Evolutionary conservation across 345 rosid genomes (phyloP).

Genomic region (Eucalyptus sp.): DNA sequence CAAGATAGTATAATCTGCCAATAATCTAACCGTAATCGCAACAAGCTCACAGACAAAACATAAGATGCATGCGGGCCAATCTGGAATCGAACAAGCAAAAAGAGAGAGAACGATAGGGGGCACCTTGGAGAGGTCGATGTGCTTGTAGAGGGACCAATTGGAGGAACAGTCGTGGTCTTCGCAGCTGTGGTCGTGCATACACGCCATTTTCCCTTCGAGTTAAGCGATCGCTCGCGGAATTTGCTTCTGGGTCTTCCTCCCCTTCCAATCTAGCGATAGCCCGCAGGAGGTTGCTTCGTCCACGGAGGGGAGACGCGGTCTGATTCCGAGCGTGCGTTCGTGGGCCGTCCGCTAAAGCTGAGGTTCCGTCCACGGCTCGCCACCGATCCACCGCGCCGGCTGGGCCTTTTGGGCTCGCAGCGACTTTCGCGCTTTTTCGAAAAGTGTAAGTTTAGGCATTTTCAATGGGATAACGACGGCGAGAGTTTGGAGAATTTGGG

Average conservation of each 20-base stretch:
- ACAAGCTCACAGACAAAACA: not conserved
- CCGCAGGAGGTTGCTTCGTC: not conserved
- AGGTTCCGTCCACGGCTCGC: not conserved
- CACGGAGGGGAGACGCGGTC: not conserved
- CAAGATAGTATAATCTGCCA: not conserved
- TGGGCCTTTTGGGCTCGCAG: not conserved
- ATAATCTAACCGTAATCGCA: not conserved
- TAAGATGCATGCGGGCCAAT: not conserved
- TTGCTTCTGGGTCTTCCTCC: not conserved
- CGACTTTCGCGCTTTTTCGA: not conserved
- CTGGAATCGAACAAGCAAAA: not conserved
- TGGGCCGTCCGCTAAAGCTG: not conserved
- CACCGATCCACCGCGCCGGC: not conserved
- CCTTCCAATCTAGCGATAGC: not conserved
- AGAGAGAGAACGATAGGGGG: not conserved
- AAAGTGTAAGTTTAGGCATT: not conserved
- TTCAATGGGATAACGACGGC: not conserved
- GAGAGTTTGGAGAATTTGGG: not conserved
- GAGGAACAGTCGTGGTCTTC: conserved; percentile 91
- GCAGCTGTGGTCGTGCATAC: conserved; percentile 84
- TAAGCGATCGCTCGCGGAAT: too few relatives aligned
- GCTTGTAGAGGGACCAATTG: conserved; percentile 92
- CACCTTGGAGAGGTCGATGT: conserved; percentile 84
- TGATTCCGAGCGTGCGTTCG: not conserved
- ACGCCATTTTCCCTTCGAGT: conserved; percentile 37